Evolutionary conservation across 2,329 filamentous ascomycete species (phyloP), one percentile per base, ranked within the genome.

Genomic region (Fusarium kyushuense): DNA sequence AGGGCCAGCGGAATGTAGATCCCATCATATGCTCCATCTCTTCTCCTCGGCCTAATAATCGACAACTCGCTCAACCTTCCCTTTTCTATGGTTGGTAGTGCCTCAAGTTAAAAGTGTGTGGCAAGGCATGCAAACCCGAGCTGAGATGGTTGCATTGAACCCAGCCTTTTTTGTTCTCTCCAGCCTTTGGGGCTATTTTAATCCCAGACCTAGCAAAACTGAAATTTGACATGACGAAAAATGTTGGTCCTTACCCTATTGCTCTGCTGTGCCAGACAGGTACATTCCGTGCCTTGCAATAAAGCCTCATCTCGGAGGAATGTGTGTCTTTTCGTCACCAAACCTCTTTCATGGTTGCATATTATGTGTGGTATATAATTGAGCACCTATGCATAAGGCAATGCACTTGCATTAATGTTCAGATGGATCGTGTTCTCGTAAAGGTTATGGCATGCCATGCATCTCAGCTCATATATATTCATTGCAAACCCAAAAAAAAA

Each of bases 91-190:
- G 17, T 40, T 32, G 58, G 55, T 32, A 36, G 54, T 55, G 33
- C 30, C n/a, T n/a, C n/a, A 6, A n/a, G 3, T n/a, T 6, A 10
- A 47, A 16, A 21, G 19, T 32, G 53, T 36, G 42, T 59, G 56
- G 43, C 17, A 40, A 16, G 23, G 45, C 29, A 54, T 67, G 57
- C 63, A 43, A 54, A 53, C 53, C 27, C 29, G 32, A 63, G 62
- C 35, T 41, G 65, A 66, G 47, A 48, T 43, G 65, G 66, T 48
- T 52, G 47, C 57, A 69, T 69, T 46, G 25, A 25, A 43, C 16
- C 25, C 17, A 17, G 16, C n/a, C 25, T 29, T 27, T 27, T n/a
- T 29, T 43, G 19, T 32, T 30, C 12, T 16, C 23, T 21, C 17
- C 23, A 17, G 21, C 21, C 40, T 38, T 36, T 19, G 33, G 46